A percentile compares a stretch with the other conserved stretches of the same genome.
phyloP scores from a whole-genome alignment of 2,329 filamentous ascomycete genomes.

The Aspergillus oerlinghausenensis region DNA sequence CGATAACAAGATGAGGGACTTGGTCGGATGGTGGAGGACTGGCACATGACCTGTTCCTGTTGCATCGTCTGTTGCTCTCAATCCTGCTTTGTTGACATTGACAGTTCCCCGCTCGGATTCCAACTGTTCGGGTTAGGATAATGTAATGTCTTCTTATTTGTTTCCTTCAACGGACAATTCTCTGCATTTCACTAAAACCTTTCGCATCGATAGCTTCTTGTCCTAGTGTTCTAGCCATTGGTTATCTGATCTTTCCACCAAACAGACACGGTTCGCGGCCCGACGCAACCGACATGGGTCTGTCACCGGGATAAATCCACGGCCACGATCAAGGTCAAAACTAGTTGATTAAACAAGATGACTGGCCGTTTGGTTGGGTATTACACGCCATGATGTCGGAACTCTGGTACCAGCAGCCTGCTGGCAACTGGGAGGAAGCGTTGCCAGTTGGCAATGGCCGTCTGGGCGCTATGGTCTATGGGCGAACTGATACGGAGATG shows the following conservation, averaged over 20 bases:
- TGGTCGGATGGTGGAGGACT: no score
- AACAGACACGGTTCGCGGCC: neutral
- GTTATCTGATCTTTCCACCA: no score
- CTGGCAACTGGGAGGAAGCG: slow-evolving; percentile 35
- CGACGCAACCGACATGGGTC: neutral
- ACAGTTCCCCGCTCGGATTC: neutral
- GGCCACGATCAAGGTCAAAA: neutral
- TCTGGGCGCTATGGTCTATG: slow-evolving; percentile 45
- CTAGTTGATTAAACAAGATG: neutral
- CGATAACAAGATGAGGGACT: no score
- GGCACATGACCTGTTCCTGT: neutral
- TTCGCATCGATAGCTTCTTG: no score
- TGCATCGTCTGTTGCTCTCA: neutral
- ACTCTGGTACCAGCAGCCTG: slow-evolving; percentile 27
- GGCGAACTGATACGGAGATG: slow-evolving; percentile 40
- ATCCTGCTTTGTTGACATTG: neutral
- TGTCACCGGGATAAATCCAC: neutral
- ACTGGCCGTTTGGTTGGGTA: neutral
- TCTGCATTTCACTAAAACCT: no score
- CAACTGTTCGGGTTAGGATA: neutral
- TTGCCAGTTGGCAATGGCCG: slow-evolving; percentile 49
- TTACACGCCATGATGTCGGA: slow-evolving; percentile 16
- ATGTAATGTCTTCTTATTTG: neutral
- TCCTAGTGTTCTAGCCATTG: no score
- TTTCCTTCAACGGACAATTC: no score